phyloP scores from a whole-genome alignment of 148 eudicot species.

The Pharnaceum exiguum region DNA sequence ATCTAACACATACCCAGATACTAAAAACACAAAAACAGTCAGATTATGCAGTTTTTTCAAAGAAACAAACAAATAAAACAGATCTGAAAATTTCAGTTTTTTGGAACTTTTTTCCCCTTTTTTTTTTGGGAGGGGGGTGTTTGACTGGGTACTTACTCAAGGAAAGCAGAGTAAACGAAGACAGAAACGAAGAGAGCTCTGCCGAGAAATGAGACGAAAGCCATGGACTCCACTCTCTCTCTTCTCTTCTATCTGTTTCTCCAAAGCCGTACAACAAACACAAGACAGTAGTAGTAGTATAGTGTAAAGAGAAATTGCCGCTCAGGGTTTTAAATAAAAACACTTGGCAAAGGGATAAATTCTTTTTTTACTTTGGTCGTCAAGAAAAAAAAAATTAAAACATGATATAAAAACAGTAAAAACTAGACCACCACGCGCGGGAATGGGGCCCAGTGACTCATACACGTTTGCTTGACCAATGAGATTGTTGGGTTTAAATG shows the following conservation, averaged over 20 bases:
- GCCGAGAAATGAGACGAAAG: slow-evolving; percentile 61
- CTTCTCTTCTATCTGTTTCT: slow-evolving; percentile 15
- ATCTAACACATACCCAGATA: background rate
- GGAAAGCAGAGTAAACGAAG: slow-evolving; percentile 78
- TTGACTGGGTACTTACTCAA: slow-evolving; percentile 44
- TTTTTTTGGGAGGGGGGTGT: too few species aligned
- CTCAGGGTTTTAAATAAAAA: slow-evolving; percentile 17
- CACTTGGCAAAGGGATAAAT: background rate
- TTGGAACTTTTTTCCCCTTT: too few species aligned
- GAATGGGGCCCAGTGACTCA: background rate
- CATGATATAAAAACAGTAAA: background rate
- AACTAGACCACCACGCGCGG: background rate
- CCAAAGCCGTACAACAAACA: slow-evolving; percentile 5
- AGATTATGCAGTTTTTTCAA: background rate
- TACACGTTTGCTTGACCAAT: slow-evolving; percentile 16
- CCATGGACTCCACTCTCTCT: slow-evolving; percentile 45
- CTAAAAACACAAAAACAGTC: background rate
- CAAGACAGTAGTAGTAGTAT: slow-evolving; percentile 21
- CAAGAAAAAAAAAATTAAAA: background rate
- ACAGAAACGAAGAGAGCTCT: slow-evolving; percentile 70
- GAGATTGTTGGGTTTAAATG: background rate
- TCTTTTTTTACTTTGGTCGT: too few species aligned
- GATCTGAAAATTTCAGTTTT: slow-evolving; percentile 29
- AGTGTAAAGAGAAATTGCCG: slow-evolving; percentile 11
- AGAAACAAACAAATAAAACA: slow-evolving; percentile 28